Evolutionary conservation across 2,329 filamentous ascomycete species (phyloP).

Genomic region (Aureobasidium subglaciale): DNA sequence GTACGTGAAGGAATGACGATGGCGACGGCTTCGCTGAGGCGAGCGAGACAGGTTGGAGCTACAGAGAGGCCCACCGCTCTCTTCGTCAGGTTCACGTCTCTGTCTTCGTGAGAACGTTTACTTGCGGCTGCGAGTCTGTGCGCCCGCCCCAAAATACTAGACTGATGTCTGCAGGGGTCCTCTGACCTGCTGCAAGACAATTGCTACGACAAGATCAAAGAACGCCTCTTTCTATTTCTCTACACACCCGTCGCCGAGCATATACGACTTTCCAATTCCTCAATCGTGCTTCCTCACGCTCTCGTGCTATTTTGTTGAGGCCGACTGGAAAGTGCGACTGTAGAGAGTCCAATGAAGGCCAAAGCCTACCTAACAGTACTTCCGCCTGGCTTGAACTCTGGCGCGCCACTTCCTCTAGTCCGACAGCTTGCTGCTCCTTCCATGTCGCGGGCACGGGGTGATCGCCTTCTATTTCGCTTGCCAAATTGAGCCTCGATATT

Average conservation of each 20-base stretch:
- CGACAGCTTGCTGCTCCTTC: slow-evolving; percentile 14
- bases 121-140: neutral
- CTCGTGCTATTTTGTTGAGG: neutral
- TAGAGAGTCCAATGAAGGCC: neutral
- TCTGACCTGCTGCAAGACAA: slow-evolving; percentile 8
- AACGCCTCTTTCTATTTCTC: neutral
- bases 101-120: neutral
- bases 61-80: slow-evolving; percentile 3
- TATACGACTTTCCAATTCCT: neutral
- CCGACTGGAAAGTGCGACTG: no score
- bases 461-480: slow-evolving; percentile 6
- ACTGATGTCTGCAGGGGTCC: slow-evolving; percentile 11
- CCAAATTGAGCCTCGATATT: neutral
- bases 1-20: neutral
- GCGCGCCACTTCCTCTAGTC: slow-evolving; percentile 8
- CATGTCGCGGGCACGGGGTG: slow-evolving; percentile 3
- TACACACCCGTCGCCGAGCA: neutral
- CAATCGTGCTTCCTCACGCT: neutral
- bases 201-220: slow-evolving; percentile 11
- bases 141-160: neutral
- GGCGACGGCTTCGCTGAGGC: neutral
- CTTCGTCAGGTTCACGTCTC: slow-evolving; percentile 9
- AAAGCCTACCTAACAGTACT: neutral
- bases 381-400: slow-evolving; percentile 12
- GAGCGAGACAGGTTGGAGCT: neutral